These are phyloP conservation scores for Lachancea sp. DNA, from an alignment of 805 yeast species.

Conservation along the genomic window DNA sequence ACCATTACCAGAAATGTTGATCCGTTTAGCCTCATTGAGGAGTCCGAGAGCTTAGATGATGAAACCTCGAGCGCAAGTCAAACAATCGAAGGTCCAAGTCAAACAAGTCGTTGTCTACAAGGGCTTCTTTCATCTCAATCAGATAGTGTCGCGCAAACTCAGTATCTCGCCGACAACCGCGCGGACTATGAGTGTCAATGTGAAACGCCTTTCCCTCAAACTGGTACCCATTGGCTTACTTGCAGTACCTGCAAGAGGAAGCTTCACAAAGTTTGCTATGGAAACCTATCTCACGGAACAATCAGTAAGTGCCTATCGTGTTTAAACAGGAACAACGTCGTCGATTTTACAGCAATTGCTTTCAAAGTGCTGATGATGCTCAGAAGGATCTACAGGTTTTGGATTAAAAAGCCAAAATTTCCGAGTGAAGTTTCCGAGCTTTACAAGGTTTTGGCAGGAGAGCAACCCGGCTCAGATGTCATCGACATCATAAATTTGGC, in stretches of 20 bases:
- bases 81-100: slow-evolving; percentile 17
- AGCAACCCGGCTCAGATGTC: slow-evolving; percentile 2
- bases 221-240: slow-evolving; percentile 7
- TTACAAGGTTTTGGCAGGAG: slow-evolving; percentile 5
- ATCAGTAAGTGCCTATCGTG: slow-evolving; percentile 27
- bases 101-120: slow-evolving; percentile 31
- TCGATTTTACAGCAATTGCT: slow-evolving; percentile 15
- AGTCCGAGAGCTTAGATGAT: neutral
- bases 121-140: slow-evolving; percentile 23
- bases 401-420: slow-evolving; percentile 17
- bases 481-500: slow-evolving; percentile 5
- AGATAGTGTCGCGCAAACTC: slow-evolving; percentile 27
- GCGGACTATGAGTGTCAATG: slow-evolving; percentile 30
- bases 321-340: slow-evolving; percentile 14
- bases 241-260: slow-evolving; percentile 31
- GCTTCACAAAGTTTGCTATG: slow-evolving; percentile 36
- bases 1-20: slow-evolving; percentile 15
- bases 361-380: slow-evolving; percentile 31
- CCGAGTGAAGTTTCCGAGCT: slow-evolving; percentile 18
- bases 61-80: neutral
- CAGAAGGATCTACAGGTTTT: slow-evolving; percentile 32
- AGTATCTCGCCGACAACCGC: slow-evolving; percentile 11
- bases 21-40: slow-evolving; percentile 25
- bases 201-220: slow-evolving; percentile 13
- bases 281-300: slow-evolving; percentile 14